phyloP scores from a whole-genome alignment of 352 stramenopile genomes.

The Pythium oligandrum region DNA sequence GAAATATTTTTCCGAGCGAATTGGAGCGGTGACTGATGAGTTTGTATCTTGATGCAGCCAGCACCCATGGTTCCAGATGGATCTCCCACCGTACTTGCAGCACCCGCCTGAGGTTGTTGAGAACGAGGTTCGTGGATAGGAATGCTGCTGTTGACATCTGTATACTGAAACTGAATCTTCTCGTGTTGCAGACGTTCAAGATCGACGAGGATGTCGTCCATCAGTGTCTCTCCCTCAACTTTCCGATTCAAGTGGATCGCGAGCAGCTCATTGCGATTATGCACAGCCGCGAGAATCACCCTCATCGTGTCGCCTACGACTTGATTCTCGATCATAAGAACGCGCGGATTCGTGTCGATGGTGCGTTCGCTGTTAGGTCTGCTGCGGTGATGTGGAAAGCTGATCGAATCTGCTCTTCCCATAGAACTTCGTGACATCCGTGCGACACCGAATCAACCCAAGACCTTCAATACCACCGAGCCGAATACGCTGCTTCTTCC shows the following conservation, averaged over 20 bases:
- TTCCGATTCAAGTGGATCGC: slow-evolving; percentile 35
- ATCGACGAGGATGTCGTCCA: slow-evolving; percentile 73
- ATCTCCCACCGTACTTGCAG: slow-evolving; percentile 96
- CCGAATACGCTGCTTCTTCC: slow-evolving; percentile 61
- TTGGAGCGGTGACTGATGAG: too few species aligned
- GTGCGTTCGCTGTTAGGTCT: slow-evolving; percentile 16
- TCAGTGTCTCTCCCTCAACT: slow-evolving; percentile 54
- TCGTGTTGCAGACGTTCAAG: slow-evolving; percentile 51
- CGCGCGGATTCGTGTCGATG: slow-evolving; percentile 90
- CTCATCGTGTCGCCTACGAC: slow-evolving; percentile 95
- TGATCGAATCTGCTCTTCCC: slow-evolving; percentile 3
- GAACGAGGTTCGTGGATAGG: slow-evolving; percentile 81
- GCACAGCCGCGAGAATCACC: slow-evolving; percentile 51
- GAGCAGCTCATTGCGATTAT: slow-evolving; percentile 59
- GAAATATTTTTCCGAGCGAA: too few species aligned
- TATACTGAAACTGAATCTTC: too few species aligned
- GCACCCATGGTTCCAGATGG: slow-evolving; percentile 98
- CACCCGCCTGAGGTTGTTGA: slow-evolving; percentile 95
- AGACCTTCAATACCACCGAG: slow-evolving; percentile 71
- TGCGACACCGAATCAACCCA: slow-evolving; percentile 63
- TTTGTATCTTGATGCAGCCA: slow-evolving; percentile 27
- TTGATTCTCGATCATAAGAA: slow-evolving; percentile 98
- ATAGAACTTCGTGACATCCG: slow-evolving; percentile 72
- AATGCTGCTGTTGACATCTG: too few species aligned
- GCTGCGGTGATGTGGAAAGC: background rate